Percentiles rank a stretch among this genome's conserved stretches.
phyloP scores from a whole-genome alignment of 1,284 basidiomycete genomes.

The Entoloma clypeatum region DNA sequence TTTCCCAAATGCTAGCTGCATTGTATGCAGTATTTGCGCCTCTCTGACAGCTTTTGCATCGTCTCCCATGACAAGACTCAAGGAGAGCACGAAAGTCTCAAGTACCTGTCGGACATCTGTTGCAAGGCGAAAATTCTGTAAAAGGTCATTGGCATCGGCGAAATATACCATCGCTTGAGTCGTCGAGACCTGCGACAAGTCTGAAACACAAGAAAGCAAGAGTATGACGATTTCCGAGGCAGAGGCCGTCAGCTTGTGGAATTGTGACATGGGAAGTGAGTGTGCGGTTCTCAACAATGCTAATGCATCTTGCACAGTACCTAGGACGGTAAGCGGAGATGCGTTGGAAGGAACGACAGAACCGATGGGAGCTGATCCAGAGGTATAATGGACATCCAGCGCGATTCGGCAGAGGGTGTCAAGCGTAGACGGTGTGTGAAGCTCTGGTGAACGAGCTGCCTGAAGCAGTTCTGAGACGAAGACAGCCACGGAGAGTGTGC shows the following conservation, averaged over 20 bases:
- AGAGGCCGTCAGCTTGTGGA: constrained; percentile 55
- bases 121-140: constrained; percentile 48
- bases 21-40: constrained; percentile 62
- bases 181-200: constrained; percentile 56
- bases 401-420: constrained; percentile 64
- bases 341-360: constrained; percentile 50
- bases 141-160: constrained; percentile 50
- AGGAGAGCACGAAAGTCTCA: constrained; percentile 54
- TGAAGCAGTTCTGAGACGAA: constrained; percentile 56
- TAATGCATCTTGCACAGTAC: constrained; percentile 57
- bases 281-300: constrained; percentile 54
- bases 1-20: constrained; percentile 56
- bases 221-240: constrained; percentile 60
- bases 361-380: constrained; percentile 47
- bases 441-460: constrained; percentile 45
- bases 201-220: constrained; percentile 53
- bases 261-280: constrained; percentile 54
- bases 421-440: constrained; percentile 61
- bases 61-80: constrained; percentile 60
- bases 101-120: constrained; percentile 50
- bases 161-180: constrained; percentile 54
- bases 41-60: constrained; percentile 63
- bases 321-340: constrained; percentile 44
- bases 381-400: constrained; percentile 57
- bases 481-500: constrained; percentile 50